Percentiles rank a stretch among this genome's conserved stretches.
Conservation (phyloP, 345 rosid genomes). For the Populus pruinosa region DNA sequence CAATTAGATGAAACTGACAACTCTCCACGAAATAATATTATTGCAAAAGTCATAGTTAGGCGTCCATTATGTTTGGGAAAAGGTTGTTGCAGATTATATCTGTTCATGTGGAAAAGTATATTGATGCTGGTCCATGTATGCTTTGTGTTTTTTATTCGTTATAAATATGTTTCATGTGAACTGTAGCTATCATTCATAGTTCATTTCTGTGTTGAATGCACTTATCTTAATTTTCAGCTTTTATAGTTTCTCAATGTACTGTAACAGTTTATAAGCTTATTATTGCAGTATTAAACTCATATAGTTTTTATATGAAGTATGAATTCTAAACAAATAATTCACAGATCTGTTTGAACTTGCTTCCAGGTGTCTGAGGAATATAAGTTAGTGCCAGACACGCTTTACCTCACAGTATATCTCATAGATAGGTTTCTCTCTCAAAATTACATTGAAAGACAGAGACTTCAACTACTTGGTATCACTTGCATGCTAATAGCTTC, state of each 20-base stretch:
- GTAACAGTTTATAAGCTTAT: background rate
- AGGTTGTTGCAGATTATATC: background rate
- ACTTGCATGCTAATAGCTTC: conserved; percentile 94
- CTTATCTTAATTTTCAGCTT: background rate
- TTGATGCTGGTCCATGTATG: background rate
- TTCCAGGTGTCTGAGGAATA: conserved; percentile 93
- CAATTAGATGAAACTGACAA: background rate
- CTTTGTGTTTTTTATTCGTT: background rate
- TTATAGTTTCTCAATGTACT: background rate
- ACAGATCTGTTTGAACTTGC: conserved; percentile 8
- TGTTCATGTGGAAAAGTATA: background rate
- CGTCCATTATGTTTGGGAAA: background rate
- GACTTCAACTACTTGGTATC: conserved; percentile 90
- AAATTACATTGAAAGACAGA: conserved; percentile 62
- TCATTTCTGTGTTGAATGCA: background rate
- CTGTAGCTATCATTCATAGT: background rate
- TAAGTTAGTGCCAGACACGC: conserved; percentile 78
- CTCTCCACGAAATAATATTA: background rate
- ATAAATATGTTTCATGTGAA: background rate
- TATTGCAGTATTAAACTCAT: background rate
- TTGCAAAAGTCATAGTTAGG: background rate
- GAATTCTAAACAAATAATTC: background rate
- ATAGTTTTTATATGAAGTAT: background rate
- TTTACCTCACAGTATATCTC: conserved; percentile 74
- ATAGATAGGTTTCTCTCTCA: conserved; percentile 75